phyloP scores from a whole-genome alignment of 2,329 filamentous ascomycete genomes.

The Graphium sp. region DNA sequence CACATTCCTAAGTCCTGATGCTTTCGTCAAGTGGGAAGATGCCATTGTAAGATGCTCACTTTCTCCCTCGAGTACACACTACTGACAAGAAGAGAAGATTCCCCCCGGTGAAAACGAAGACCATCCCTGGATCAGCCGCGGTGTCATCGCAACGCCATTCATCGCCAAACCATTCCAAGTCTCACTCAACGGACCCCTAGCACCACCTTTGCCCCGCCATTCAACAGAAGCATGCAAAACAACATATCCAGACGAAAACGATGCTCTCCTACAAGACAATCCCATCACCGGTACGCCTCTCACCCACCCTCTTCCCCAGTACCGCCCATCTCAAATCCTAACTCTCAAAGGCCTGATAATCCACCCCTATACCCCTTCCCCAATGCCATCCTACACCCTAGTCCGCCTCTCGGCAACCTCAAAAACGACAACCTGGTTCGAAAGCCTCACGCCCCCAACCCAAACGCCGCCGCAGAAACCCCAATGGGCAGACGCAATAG shows the following conservation, averaged over 20 bases:
- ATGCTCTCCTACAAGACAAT: slow-evolving; percentile 14
- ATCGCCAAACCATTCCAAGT: slow-evolving; percentile 32
- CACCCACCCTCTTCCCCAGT: slow-evolving; percentile 1
- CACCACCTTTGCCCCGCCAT: slow-evolving; percentile 15
- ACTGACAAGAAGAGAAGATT: too few relatives aligned
- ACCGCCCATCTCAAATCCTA: not conserved
- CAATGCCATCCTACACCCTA: slow-evolving; percentile 30
- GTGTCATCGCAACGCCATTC: slow-evolving; percentile 34
- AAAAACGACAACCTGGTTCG: slow-evolving; percentile 33
- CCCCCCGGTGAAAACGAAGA: too few relatives aligned
- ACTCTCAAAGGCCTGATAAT: slow-evolving; percentile 13
- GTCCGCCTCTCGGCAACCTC: slow-evolving; percentile 34
- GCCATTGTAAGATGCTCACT: slow-evolving; percentile 18
- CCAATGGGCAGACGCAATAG: slow-evolving; percentile 34
- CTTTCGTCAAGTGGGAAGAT: slow-evolving; percentile 41
- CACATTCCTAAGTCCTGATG: slow-evolving; percentile 28
- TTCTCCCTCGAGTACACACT: too few relatives aligned
- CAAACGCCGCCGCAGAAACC: too few relatives aligned
- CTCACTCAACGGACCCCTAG: slow-evolving; percentile 14
- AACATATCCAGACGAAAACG: slow-evolving; percentile 18
- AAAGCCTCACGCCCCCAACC: slow-evolving; percentile 9
- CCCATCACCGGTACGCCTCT: slow-evolving; percentile 24
- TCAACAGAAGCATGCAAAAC: slow-evolving; percentile 25
- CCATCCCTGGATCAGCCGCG: too few relatives aligned
- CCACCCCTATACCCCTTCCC: slow-evolving; percentile 11